Base-by-base conservation (phyloP, 177 flowering plant species). In the Vitis hybrid region DNA sequence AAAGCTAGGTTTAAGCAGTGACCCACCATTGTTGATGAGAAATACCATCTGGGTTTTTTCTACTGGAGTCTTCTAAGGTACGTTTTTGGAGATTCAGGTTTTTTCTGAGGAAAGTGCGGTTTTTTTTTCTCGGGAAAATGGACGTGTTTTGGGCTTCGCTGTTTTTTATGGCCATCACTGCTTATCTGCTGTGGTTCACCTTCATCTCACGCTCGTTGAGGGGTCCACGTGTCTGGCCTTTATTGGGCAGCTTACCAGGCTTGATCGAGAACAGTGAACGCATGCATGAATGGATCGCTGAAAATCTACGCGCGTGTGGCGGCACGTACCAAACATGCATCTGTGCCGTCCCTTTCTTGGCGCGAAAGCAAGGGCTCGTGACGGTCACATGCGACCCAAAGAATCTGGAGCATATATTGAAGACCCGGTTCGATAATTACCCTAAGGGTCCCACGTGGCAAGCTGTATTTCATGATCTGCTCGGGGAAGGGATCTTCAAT, bases 301-400 rank as follows among this genome's bases (percentile, higher is more conserved):
- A 87, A 49, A 89, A 87, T 71, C 91, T 89, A 54, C 86, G 87
- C 54, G 91, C 89, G n/a, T 84, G 88, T 60, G 87, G 85, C 19
- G 88, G 91, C 78, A 89, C 93, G 60, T 89, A 89, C 85, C 93
- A 89, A 76, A 89, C 93, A 11, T 89, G 91, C 85, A 89, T 86
- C 61, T 87, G 88, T 50, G 91, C 89, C 20, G 62, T 87, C 5
- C 91, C 92, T 0, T 87, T 87, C 74, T 71, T 89, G 63, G 89
- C 90, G 50, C 71, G 75, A 52, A 84, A 81, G 78, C 92, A 89
- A 62, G 90, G 92, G 3, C 88, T 84, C 72, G 93, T 87, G 66
- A 89, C 91, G 2, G 93, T 87, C 80, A 89, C 91, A 47, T 87
- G 89, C 67, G 89, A 87, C 71, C 91, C 93, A 11, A 82, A 66